Evolutionary conservation across 176 grass and related monocot genomes (phyloP).

Genomic region (Bonia amplexicaulis): DNA sequence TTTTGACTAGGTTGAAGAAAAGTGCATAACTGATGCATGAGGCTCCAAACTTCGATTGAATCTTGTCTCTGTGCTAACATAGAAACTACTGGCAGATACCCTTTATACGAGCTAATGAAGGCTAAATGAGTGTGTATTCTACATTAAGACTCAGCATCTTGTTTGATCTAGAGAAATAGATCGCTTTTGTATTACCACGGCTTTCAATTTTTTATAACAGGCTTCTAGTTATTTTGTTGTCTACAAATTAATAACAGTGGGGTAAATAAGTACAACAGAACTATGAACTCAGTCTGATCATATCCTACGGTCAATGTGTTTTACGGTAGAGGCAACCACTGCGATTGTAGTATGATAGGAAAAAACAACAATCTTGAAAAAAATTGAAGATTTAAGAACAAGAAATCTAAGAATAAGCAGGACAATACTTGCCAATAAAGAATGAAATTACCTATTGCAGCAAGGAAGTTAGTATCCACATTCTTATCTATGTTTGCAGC

Average conservation of each 20-base stretch:
- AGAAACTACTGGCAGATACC: not conserved
- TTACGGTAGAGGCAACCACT: not conserved
- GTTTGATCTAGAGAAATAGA: not conserved
- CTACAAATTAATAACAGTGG: not conserved
- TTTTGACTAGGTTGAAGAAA: not conserved
- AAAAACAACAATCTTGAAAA: not conserved
- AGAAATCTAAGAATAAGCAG: not conserved
- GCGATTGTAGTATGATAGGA: not conserved
- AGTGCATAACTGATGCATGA: not conserved
- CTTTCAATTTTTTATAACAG: not conserved
- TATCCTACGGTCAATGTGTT: not conserved
- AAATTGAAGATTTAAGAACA: not conserved
- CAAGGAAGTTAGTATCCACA: conserved; percentile 15
- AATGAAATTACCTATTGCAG: conserved; percentile 39
- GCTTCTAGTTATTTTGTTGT: not conserved
- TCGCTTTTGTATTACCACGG: not conserved
- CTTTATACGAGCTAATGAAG: not conserved
- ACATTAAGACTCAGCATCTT: no score
- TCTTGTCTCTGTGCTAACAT: not conserved
- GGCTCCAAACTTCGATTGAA: not conserved
- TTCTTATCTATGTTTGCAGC: conserved; percentile 22
- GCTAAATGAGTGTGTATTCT: not conserved
- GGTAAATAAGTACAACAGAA: not conserved
- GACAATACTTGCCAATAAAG: not conserved
- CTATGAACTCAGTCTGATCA: not conserved